Base-by-base conservation (phyloP, 1,284 basidiomycete genomes). In the Phylloboletellus chloephorus region DNA sequence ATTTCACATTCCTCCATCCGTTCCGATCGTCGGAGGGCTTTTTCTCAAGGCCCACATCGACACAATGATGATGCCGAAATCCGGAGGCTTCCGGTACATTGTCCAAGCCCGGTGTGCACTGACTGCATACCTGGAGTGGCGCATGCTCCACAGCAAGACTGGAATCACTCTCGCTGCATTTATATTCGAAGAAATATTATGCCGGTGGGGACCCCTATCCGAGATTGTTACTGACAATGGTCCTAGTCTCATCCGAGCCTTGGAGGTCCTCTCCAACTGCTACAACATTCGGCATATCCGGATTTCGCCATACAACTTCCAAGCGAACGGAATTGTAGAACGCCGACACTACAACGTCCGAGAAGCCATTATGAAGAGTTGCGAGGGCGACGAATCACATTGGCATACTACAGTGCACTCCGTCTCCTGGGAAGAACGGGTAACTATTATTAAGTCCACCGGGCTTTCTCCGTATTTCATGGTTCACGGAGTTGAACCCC, bases 301-400 rank as follows among this genome's bases (percentile, higher is more conserved):
- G 0, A 72, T 75, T 7, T 68, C 65, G 0, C 57, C 56, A 0
- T 75, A 75, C 44, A 75, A 75, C 41, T 73, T 67, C 0, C 57
- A 55, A 3, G 65, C 63, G 0, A 73, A 73, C 36, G 63, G 71
- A 0, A 44, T 66, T 0, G 57, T 69, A 0, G 68, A 74, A 43
- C 41, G n/a, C n/a, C n/a, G n/a, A n/a, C n/a, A n/a, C n/a, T n/a
- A n/a, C n/a, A n/a, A n/a, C n/a, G n/a, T n/a, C n/a, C n/a, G n/a
- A n/a, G n/a, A n/a, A n/a, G n/a, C n/a, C n/a, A 58, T 73, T 1
- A 48, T 66, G 22, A 73, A 72, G 43, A 60, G 64, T 3, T 50
- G 46, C 5, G 56, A 59, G 1, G 66, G 65, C 0, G 56, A 68
- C n/a, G 13, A 34, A 20, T 30, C 37, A 1, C 51, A 54, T 28